Percentiles rank a stretch among this genome's conserved stretches.
phyloP scores from a whole-genome alignment of 2,329 filamentous ascomycete genomes.

The Huntiella omanensis region DNA sequence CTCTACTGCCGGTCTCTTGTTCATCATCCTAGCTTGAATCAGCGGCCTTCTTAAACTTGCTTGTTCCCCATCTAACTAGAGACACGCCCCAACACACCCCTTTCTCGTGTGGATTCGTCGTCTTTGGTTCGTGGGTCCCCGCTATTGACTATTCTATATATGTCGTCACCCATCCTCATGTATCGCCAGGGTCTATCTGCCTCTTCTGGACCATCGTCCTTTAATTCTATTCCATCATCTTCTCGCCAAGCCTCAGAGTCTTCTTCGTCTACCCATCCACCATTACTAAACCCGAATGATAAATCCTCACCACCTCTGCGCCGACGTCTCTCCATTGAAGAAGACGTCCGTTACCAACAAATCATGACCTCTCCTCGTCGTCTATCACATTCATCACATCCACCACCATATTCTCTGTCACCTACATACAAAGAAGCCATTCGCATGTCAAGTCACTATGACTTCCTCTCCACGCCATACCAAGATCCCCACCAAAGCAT shows the following conservation, averaged over 20 bases:
- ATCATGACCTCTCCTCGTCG: constrained; percentile 28
- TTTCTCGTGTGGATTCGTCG: no score
- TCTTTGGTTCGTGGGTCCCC: no score
- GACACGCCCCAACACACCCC: constrained; percentile 1
- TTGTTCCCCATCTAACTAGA: background rate
- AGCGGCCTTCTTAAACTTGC: background rate
- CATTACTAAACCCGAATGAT: constrained; percentile 1
- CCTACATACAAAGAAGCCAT: background rate
- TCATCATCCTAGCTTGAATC: background rate
- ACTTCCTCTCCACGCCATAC: constrained; percentile 6
- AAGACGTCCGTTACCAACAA: constrained; percentile 33
- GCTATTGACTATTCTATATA: constrained; percentile 3
- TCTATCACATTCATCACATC: constrained; percentile 26
- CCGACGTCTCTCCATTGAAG: constrained; percentile 34
- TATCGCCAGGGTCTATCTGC: background rate
- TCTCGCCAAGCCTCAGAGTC: background rate
- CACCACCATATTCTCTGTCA: constrained; percentile 17
- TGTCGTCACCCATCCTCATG: constrained; percentile 6
- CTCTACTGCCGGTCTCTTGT: background rate
- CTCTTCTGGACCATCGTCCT: background rate
- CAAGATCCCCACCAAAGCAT: constrained; percentile 1
- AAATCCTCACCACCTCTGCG: constrained; percentile 18
- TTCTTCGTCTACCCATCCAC: background rate
- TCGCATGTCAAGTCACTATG: background rate
- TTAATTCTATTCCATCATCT: background rate